Conservation (phyloP, 2,329 filamentous ascomycete species). For the Sporothrix globosa region DNA sequence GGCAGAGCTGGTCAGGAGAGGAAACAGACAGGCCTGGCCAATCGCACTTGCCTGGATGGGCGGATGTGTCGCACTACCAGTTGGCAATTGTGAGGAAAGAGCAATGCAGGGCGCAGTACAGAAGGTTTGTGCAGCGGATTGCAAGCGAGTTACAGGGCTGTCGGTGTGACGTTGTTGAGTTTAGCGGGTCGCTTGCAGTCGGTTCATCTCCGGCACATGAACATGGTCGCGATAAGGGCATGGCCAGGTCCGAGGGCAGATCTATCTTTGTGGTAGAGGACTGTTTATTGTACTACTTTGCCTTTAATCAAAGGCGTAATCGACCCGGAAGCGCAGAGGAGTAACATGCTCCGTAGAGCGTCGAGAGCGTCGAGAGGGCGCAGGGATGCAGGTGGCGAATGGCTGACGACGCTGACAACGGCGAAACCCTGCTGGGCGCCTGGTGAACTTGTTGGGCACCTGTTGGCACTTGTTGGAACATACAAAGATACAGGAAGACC, state of each 20-base stretch:
- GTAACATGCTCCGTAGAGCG: neutral
- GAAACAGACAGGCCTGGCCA: neutral
- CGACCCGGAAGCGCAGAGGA: neutral
- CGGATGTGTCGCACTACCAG: conserved; percentile 8
- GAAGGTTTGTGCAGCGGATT: neutral
- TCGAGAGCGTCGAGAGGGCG: neutral
- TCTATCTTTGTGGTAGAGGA: neutral
- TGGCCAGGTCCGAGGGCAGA: neutral
- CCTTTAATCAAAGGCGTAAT: conserved; percentile 6
- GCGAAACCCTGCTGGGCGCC: neutral
- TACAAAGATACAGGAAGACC: no score
- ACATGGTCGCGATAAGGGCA: conserved; percentile 25
- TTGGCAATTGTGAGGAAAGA: conserved; percentile 22
- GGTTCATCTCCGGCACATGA: conserved; percentile 30
- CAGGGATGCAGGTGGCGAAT: neutral
- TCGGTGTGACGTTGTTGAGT: neutral
- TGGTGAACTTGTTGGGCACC: no score
- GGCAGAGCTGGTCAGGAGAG: neutral
- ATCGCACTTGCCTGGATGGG: no score
- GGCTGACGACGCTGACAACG: neutral
- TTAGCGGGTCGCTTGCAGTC: neutral
- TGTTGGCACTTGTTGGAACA: neutral
- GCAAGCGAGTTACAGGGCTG: neutral
- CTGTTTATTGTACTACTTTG: neutral
- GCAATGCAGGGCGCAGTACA: neutral